Evolutionary conservation across 768 basidiomycete genomes (phyloP).

Genomic region (Collybia sordida): DNA sequence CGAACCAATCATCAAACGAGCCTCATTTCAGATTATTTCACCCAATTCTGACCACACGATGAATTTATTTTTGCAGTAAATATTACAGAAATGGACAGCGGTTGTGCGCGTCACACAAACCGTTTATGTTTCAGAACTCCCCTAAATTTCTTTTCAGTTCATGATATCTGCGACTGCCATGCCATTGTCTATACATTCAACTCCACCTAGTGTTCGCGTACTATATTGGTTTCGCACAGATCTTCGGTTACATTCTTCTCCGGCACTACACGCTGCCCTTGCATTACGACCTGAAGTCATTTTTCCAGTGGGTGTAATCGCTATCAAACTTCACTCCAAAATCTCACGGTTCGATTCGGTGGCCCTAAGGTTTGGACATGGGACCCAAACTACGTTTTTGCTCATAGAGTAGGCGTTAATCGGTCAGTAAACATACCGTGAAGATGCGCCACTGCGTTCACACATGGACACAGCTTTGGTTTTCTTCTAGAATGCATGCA

Average conservation of each 20-base stretch:
- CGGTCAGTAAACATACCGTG: constrained; percentile 1
- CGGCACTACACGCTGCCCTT: constrained; percentile 2
- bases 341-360: neutral
- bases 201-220: neutral
- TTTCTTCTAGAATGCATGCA: constrained; percentile 14
- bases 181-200: neutral
- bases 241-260: constrained; percentile 6
- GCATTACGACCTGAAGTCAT: neutral
- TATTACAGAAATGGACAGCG: too few species aligned
- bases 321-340: too few species aligned
- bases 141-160: too few species aligned
- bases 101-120: too few species aligned
- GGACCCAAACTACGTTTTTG: constrained; percentile 2
- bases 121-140: too few species aligned
- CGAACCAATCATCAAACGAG: too few species aligned
- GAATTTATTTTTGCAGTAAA: too few species aligned
- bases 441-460: constrained; percentile 1
- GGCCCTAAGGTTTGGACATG: neutral
- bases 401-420: constrained; percentile 9
- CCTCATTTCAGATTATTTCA: too few species aligned
- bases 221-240: constrained; percentile 5
- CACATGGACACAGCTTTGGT: constrained; percentile 5
- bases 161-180: too few species aligned
- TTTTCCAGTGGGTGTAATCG: neutral
- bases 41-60: too few species aligned